Base-by-base conservation (phyloP, 2,329 filamentous ascomycete species). In the Hypoxylon sp. region DNA sequence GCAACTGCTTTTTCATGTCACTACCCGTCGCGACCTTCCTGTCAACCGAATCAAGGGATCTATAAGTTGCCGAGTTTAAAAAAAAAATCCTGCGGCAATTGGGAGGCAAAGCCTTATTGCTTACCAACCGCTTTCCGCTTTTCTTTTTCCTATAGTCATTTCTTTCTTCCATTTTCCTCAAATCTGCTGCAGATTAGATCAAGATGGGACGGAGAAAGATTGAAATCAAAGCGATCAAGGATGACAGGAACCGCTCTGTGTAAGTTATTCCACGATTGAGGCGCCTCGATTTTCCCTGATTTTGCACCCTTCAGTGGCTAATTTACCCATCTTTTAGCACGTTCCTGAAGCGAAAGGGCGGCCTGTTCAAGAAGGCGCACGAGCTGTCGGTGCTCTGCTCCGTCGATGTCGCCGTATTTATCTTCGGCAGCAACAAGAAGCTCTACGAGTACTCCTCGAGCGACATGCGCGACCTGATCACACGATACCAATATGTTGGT, bases 201-300 rank as follows among this genome's bases (percentile, higher is more conserved):
- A 83, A 79, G 59, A 99, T 99, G 96, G 96, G 96, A 81, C 91
- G 96, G 82, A 91, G 96, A 88, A 99, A 99, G 89, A 99, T 99
- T 80, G 96, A 98, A 86, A 98, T 99, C 87, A 98, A 98, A 84
- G 93, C 95, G 75, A 98, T 98, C 87, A 98, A 97, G 83, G 94
- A 98, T 89, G 94, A 98, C 82, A 90, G 94, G 77, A 98, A 98
- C 80, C 93, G 94, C 80, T 97, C 94, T 77, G 94, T 98, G 94
- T 98, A 93, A 82, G 93, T 55, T 53, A 32, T 53, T 46, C 51
- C 60, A 35, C 51, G 56, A 55, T 58, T 51, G 42, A 46, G 19
- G 8, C 32, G 54, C 35, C 47, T 47, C 46, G 37, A 48, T 60
- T 29, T 29, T 51, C 37, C 50, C 24, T 6, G 29, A 21, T 52